Conservation (phyloP, 495 filamentous ascomycete genomes). For the Delitschia confertaspora region DNA sequence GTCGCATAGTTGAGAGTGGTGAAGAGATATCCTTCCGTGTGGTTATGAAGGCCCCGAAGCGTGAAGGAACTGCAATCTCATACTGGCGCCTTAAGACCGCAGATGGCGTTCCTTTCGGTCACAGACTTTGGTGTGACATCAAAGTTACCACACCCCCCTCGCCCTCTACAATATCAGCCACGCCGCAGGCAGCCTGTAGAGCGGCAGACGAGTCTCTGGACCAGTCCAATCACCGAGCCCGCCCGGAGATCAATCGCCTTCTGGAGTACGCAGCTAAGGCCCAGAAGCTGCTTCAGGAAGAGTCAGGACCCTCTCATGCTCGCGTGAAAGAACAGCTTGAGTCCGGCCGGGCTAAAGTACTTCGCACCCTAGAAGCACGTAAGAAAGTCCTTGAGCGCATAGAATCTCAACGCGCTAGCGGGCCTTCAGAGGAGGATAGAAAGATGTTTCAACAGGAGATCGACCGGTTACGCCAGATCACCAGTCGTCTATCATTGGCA, state of each 20-base stretch:
- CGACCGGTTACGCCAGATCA: constrained; percentile 9
- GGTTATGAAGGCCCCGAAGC: constrained; percentile 65
- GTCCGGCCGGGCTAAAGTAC: constrained; percentile 22
- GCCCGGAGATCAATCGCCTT: neutral
- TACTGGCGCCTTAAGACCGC: constrained; percentile 91
- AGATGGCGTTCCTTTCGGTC: constrained; percentile 76
- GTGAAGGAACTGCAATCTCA: constrained; percentile 69
- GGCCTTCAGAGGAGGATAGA: constrained; percentile 25
- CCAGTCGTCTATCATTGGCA: constrained; percentile 13
- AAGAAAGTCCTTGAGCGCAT: constrained; percentile 17
- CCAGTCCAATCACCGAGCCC: neutral
- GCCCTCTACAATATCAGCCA: constrained; percentile 3
- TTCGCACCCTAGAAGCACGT: constrained; percentile 15
- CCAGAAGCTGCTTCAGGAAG: constrained; percentile 9
- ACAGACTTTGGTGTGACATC: constrained; percentile 92
- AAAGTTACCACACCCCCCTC: constrained; percentile 29
- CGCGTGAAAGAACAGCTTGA: constrained; percentile 19
- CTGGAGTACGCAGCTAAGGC: neutral
- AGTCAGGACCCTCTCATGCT: too few relatives aligned
- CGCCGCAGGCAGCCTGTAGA: neutral
- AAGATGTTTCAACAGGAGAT: constrained; percentile 16
- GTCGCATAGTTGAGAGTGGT: constrained; percentile 57
- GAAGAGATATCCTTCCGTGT: constrained; percentile 75
- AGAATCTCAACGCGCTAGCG: neutral
- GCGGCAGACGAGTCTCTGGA: neutral